Conservation (phyloP, 495 filamentous ascomycete species). For the Penicillium samsonianum region DNA sequence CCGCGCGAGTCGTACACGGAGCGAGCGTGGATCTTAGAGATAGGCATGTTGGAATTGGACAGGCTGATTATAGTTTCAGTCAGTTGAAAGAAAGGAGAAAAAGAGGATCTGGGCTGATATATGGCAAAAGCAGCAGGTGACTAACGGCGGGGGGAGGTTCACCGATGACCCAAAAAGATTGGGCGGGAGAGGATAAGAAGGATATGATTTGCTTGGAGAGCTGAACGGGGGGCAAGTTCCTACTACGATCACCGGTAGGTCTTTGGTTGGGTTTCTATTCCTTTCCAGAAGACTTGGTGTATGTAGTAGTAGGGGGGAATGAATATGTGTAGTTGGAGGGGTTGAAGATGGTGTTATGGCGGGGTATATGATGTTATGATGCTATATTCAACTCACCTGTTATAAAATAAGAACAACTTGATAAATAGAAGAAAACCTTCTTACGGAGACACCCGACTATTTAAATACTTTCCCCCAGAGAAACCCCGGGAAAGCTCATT, state of each 20-base stretch:
- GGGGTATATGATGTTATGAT: constrained; percentile 24
- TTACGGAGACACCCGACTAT: constrained; percentile 33
- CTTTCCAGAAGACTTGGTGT: constrained; percentile 10
- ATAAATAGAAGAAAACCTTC: constrained; percentile 19
- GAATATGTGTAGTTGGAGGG: constrained; percentile 6
- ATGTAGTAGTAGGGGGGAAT: background rate
- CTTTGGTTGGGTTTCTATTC: constrained; percentile 20
- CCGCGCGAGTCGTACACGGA: constrained; percentile 99
- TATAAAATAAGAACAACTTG: constrained; percentile 16
- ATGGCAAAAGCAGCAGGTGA: constrained; percentile 35
- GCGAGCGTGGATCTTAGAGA: constrained; percentile 98
- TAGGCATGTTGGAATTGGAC: constrained; percentile 69
- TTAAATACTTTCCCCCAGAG: constrained; percentile 26
- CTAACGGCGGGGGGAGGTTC: constrained; percentile 46
- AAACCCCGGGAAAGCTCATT: constrained; percentile 36
- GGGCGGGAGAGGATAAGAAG: constrained; percentile 26
- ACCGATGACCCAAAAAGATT: constrained; percentile 52
- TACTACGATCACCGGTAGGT: constrained; percentile 21
- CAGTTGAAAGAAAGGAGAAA: constrained; percentile 25
- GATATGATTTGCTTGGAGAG: constrained; percentile 27
- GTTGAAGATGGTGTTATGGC: constrained; percentile 20
- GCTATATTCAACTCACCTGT: constrained; percentile 25
- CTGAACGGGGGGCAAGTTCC: constrained; percentile 24
- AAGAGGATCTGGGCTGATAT: constrained; percentile 28
- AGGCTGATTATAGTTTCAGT: constrained; percentile 34